These are phyloP conservation scores for Yamadazyma sp. DNA, from an alignment of 1,139 yeast genomes.

Conservation along the genomic window DNA sequence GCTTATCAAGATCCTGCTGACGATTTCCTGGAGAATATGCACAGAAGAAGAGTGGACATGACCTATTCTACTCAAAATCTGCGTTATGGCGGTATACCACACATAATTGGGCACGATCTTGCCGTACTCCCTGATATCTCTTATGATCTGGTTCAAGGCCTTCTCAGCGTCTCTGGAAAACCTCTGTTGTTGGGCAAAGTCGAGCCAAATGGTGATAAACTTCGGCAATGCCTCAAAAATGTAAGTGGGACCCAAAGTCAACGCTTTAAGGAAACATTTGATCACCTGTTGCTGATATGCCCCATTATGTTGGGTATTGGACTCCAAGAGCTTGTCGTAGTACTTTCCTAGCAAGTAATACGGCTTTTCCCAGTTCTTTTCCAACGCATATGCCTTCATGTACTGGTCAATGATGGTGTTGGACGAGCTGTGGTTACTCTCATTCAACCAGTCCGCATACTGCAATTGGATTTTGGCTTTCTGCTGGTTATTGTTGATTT, in stretches of 20 bases:
- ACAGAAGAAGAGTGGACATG: conserved; percentile 63
- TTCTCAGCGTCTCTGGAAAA: conserved; percentile 34
- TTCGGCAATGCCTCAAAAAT: conserved; percentile 88
- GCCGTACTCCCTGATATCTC: conserved; percentile 50
- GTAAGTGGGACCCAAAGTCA: conserved; percentile 66
- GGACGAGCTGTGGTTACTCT: conserved; percentile 82
- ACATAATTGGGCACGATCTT: conserved; percentile 56
- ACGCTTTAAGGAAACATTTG: conserved; percentile 62
- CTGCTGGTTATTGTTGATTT: conserved; percentile 9
- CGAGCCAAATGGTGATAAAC: conserved; percentile 88
- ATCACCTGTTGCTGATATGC: conserved; percentile 67
- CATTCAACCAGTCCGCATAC: conserved; percentile 87
- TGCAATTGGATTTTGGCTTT: conserved; percentile 62
- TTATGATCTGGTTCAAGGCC: conserved; percentile 47
- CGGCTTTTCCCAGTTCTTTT: conserved; percentile 72
- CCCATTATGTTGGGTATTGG: conserved; percentile 53
- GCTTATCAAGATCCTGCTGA: conserved; percentile 54
- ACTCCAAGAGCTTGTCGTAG: conserved; percentile 73
- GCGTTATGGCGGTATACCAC: conserved; percentile 88
- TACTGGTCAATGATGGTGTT: conserved; percentile 73
- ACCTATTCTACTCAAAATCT: conserved; percentile 74
- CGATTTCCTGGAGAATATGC: conserved; percentile 53
- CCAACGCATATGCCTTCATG: conserved; percentile 54
- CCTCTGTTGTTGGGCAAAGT: conserved; percentile 53
- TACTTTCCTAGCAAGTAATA: conserved; percentile 81